Percentiles rank a stretch among this genome's conserved stretches.
These are phyloP conservation scores for Boletus pseudopeckii DNA, from an alignment of 768 basidiomycete species.

Conservation along the genomic window DNA sequence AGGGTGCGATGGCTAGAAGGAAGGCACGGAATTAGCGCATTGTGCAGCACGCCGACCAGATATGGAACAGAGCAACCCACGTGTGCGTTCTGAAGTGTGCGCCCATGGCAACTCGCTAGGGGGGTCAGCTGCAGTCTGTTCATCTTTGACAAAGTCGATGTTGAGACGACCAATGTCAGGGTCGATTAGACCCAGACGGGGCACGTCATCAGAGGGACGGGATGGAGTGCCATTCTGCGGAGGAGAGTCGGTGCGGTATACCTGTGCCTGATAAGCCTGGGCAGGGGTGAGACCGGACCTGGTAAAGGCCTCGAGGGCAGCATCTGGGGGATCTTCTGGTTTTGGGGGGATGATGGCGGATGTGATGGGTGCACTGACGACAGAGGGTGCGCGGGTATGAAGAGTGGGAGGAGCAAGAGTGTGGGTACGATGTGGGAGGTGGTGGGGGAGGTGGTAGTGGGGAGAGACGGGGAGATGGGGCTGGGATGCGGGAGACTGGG, in stretches of 20 bases:
- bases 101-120: constrained; percentile 62
- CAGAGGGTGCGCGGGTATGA: constrained; percentile 48
- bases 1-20: constrained; percentile 25
- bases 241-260: constrained; percentile 49
- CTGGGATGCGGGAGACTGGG: constrained; percentile 35
- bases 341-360: constrained; percentile 44
- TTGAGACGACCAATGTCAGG: constrained; percentile 55
- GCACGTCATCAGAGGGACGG: constrained; percentile 29
- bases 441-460: constrained; percentile 17
- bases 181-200: constrained; percentile 47
- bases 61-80: constrained; percentile 37
- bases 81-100: constrained; percentile 35
- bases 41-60: constrained; percentile 26
- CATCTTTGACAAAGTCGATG: constrained; percentile 47
- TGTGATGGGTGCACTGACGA: constrained; percentile 41
- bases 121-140: constrained; percentile 37
- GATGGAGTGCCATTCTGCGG: constrained; percentile 30
- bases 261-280: constrained; percentile 78
- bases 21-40: constrained; percentile 24
- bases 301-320: constrained; percentile 40
- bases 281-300: constrained; percentile 65
- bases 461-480: constrained; percentile 12
- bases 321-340: constrained; percentile 50
- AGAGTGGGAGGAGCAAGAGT: constrained; percentile 40
- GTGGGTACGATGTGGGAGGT: constrained; percentile 22